A percentile compares a stretch with the other conserved stretches of the same genome.
Evolutionary conservation across 2,329 filamentous ascomycete genomes (phyloP).

Genomic region (Epichloe hybrida): DNA sequence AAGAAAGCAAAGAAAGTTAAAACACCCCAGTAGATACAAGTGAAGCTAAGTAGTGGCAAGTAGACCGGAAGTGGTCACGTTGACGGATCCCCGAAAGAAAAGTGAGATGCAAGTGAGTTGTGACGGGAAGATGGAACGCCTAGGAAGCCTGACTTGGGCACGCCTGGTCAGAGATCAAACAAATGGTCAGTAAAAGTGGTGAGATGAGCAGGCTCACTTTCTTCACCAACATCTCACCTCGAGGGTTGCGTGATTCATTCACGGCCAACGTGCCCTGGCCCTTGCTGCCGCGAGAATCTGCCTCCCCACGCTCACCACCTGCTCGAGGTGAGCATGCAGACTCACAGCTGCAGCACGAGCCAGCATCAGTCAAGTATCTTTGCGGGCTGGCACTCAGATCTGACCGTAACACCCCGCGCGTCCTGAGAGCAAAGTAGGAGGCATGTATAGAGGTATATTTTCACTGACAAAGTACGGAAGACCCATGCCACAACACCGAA

Average conservation of each 20-base stretch:
- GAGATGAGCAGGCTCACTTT: not conserved
- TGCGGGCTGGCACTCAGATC: not conserved
- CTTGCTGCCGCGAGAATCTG: not conserved
- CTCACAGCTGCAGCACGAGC: not conserved
- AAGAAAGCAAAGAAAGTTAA: not conserved
- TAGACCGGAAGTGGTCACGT: not conserved
- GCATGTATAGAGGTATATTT: not conserved
- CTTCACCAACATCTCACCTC: not conserved
- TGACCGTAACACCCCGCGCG: not conserved
- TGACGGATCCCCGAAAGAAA: not conserved
- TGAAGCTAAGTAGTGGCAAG: not conserved
- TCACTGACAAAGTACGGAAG: not conserved
- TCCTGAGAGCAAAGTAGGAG: not conserved
- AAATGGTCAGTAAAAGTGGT: not conserved
- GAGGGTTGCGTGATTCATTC: not conserved
- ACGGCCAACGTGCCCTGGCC: not conserved
- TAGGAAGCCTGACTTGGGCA: not conserved
- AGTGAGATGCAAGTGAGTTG: conserved; percentile 2
- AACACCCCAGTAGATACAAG: not conserved
- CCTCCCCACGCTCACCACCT: not conserved
- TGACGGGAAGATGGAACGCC: not conserved
- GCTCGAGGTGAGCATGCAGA: not conserved
- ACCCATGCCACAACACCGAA: not conserved
- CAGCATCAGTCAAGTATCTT: not conserved
- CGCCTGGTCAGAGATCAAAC: not conserved